A percentile compares a stretch with the other conserved stretches of the same genome.
Evolutionary conservation across 805 yeast species (phyloP).

Genomic region (Wickerhamomyces subpelliculosus): DNA sequence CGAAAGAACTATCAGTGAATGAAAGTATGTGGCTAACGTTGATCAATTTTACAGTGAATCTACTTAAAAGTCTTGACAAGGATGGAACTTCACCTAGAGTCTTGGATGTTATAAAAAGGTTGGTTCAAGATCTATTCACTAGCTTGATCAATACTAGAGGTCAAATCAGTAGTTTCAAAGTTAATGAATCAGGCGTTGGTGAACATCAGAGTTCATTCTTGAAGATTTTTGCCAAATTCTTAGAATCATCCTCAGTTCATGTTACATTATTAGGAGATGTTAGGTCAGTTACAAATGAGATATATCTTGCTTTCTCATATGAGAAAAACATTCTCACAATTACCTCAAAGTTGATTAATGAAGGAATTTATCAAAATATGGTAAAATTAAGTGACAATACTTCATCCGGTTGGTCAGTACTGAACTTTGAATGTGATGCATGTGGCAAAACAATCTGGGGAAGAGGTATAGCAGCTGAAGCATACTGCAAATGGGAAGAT

Average conservation of each 20-base stretch:
- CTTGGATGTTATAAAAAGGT: slow-evolving; percentile 29
- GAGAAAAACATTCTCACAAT: slow-evolving; percentile 51
- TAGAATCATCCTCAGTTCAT: slow-evolving; percentile 39
- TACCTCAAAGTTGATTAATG: slow-evolving; percentile 48
- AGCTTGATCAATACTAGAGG: slow-evolving; percentile 28
- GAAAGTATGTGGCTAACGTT: slow-evolving; percentile 34
- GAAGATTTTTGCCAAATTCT: slow-evolving; percentile 46
- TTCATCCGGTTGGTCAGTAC: slow-evolving; percentile 58
- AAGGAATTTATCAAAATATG: slow-evolving; percentile 45
- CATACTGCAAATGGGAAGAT: slow-evolving; percentile 54
- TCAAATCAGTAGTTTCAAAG: slow-evolving; percentile 15
- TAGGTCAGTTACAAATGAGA: slow-evolving; percentile 51
- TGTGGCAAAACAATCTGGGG: slow-evolving; percentile 80
- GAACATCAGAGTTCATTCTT: slow-evolving; percentile 36
- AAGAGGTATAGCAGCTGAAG: slow-evolving; percentile 39
- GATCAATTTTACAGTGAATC: slow-evolving; percentile 30
- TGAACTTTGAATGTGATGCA: slow-evolving; percentile 54
- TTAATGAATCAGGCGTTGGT: slow-evolving; percentile 10
- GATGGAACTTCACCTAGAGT: slow-evolving; percentile 9
- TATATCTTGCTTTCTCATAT: slow-evolving; percentile 56
- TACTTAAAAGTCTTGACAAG: slow-evolving; percentile 24
- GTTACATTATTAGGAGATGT: slow-evolving; percentile 54
- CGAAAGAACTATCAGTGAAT: slow-evolving; percentile 18
- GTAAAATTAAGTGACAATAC: slow-evolving; percentile 33
- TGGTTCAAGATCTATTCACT: slow-evolving; percentile 36